Evolutionary conservation across 495 filamentous ascomycete species (phyloP).

Genomic region (Tuber umbilicatum): DNA sequence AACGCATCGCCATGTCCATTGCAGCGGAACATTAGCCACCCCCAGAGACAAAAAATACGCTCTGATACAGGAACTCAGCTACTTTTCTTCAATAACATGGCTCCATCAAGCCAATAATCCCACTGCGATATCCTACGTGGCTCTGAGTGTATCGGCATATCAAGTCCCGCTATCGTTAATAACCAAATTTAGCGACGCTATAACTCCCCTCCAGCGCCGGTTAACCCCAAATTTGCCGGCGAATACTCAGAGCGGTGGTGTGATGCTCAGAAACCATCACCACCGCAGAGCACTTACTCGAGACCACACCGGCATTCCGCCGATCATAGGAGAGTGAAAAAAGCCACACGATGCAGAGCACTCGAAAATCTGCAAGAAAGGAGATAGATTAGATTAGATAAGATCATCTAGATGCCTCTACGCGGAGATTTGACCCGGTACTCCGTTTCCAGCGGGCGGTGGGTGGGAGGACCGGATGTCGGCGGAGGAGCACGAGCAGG

Average conservation of each 20-base stretch:
- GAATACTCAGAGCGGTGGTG: background rate
- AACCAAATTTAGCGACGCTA: background rate
- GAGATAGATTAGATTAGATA: background rate
- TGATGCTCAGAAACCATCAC: background rate
- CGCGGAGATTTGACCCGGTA: background rate
- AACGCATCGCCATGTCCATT: background rate
- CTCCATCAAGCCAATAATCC: background rate
- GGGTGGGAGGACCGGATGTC: background rate
- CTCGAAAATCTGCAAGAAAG: background rate
- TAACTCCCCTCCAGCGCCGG: background rate
- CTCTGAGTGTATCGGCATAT: background rate
- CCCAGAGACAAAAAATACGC: too few species aligned
- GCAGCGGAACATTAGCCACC: background rate
- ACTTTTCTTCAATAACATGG: background rate
- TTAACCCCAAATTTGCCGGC: background rate
- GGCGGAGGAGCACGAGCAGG: background rate
- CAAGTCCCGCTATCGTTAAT: background rate
- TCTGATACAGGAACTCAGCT: background rate
- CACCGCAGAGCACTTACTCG: background rate
- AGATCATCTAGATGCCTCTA: background rate
- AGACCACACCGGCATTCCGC: background rate
- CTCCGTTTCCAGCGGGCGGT: background rate
- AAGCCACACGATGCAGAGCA: too few species aligned
- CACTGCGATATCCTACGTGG: background rate
- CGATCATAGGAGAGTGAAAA: background rate